Conservation (phyloP, 1,284 basidiomycete genomes). For the Trichosporon coremiiforme region DNA sequence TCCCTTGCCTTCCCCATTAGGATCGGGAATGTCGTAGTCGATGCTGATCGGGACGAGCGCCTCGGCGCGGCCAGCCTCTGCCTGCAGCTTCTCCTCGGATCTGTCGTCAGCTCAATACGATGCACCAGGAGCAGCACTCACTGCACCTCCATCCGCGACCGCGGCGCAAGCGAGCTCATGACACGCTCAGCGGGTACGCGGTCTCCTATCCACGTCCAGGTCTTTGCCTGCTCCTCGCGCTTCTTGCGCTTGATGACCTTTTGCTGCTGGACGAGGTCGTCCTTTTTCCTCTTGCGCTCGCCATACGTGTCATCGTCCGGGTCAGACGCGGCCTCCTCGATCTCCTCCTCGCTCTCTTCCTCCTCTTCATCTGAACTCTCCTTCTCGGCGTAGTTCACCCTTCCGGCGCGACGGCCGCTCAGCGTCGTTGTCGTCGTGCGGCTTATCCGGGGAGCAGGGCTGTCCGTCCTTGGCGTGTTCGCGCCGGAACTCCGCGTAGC, state of each 20-base stretch:
- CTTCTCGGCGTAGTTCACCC: slow-evolving; percentile 85
- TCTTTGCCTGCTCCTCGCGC: slow-evolving; percentile 23
- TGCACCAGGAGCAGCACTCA: not conserved
- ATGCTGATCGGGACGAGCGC: slow-evolving; percentile 88
- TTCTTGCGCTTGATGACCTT: slow-evolving; percentile 9
- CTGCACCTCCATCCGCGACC: slow-evolving; percentile 6
- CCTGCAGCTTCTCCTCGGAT: slow-evolving; percentile 66
- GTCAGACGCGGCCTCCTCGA: slow-evolving; percentile 74
- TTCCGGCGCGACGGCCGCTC: slow-evolving; percentile 61
- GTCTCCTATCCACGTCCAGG: slow-evolving; percentile 82
- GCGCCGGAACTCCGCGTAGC: slow-evolving; percentile 28
- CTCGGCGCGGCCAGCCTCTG: slow-evolving; percentile 66
- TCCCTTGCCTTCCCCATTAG: slow-evolving; percentile 54
- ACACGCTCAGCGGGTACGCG: slow-evolving; percentile 81
- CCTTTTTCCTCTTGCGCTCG: slow-evolving; percentile 29
- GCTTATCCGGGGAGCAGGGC: slow-evolving; percentile 36
- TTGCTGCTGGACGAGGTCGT: slow-evolving; percentile 19
- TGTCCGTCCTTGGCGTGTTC: slow-evolving; percentile 46
- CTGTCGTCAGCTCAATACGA: slow-evolving; percentile 55
- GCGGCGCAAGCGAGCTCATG: slow-evolving; percentile 61
- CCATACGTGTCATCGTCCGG: slow-evolving; percentile 46
- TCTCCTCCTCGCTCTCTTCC: slow-evolving; percentile 67
- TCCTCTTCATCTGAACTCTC: slow-evolving; percentile 80
- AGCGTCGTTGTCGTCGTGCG: slow-evolving; percentile 47
- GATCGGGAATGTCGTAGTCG: slow-evolving; percentile 81